Conservation (phyloP, 106 monocot species). For the Platanthera guangdongensis region DNA sequence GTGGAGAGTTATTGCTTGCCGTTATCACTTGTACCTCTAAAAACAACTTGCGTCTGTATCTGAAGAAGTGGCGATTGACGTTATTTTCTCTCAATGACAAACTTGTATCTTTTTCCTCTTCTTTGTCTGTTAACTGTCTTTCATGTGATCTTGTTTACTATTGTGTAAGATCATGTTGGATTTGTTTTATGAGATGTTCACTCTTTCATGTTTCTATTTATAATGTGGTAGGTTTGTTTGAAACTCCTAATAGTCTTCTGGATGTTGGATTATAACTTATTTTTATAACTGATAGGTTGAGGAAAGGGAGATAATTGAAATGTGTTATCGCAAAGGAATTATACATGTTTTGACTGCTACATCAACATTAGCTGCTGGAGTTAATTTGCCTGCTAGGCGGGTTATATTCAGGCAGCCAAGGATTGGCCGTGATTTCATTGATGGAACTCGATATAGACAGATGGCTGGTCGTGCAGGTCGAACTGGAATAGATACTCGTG, state of each 20-base stretch:
- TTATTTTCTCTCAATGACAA: no score
- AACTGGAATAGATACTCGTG: constrained; percentile 92
- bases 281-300: constrained; percentile 55
- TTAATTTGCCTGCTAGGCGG: constrained; percentile 94
- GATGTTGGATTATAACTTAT: neutral
- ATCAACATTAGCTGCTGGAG: constrained; percentile 99
- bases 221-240: no score
- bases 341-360: constrained; percentile 93
- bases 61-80: no score
- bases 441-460: constrained; percentile 93
- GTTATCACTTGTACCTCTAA: no score
- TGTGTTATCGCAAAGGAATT: constrained; percentile 87
- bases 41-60: no score
- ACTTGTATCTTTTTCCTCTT: no score
- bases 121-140: no score
- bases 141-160: no score
- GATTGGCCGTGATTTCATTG: constrained; percentile 98
- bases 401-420: constrained; percentile 98
- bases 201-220: no score
- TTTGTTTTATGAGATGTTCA: no score
- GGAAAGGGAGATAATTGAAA: constrained; percentile 93
- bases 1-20: no score
- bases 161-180: no score
- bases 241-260: neutral
- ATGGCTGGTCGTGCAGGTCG: constrained; percentile 99